Evolutionary conservation across 2,329 filamentous ascomycete genomes (phyloP), one percentile per base, ranked within the genome.

Genomic region (Boeremia lycopersici): DNA sequence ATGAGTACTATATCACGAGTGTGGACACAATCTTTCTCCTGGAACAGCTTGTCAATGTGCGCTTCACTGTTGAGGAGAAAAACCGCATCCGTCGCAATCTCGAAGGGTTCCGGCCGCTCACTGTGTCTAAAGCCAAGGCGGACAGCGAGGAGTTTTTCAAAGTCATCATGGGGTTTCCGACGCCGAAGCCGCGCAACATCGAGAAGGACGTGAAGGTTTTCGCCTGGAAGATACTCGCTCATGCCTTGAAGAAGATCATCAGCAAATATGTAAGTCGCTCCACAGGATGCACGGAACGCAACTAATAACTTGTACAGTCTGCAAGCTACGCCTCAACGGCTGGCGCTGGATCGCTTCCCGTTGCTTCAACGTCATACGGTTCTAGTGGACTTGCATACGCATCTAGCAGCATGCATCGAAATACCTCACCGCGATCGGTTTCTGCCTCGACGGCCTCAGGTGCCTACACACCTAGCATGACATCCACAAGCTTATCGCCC

Each of bases 141-240:
- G 93, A 98, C 56, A 96, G 90, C 72, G 93, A 98, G 74, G 91
- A 96, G 50, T 98, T 98, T 76, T 98, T 98, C 86, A 97, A 97
- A 79, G 84, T 97, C 67, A 98, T 99, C 77, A 99, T 99, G 95
- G 91, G 87, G 1, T 98, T 98, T 71, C 91, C 92, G 11, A 90
- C 89, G 57, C 95, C 95, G 2, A 98, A 98, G 77, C 95, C 95
- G 15, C 85, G 95, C 59, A 97, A 98, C 71, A 99, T 99, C 62
- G 95, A 98, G 80, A 99, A 99, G 79, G 93, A 98, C 70, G 93
- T 99, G 72, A 99, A 99, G 78, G 95, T 98, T 11, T 99, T 98
- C 71, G 89, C 92, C 4, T 99, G 95, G 95, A 95, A 92, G 76
- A 91, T 95, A 56, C 82, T 99, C 39, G 85, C 86, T 43, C 84